Conservation (phyloP, 257 asterid genomes). For the Henckelia pumila region DNA sequence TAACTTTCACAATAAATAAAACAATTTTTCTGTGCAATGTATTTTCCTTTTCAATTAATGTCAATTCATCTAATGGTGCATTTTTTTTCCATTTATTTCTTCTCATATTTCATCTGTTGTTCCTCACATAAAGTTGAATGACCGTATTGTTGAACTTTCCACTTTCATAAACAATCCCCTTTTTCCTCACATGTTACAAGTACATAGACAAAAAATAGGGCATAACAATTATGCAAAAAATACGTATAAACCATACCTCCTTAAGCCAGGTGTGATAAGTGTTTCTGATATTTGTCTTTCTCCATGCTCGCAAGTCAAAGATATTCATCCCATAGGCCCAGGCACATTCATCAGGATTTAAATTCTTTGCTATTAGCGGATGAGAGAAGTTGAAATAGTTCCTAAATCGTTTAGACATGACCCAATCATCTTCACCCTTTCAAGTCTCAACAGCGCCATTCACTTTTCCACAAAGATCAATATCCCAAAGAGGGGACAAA, state of each 20-base stretch:
- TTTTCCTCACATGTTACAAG: no score
- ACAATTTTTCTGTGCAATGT: no score
- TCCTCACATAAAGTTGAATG: no score
- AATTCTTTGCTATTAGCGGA: conserved; percentile 68
- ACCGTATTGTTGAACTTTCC: no score
- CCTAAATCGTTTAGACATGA: conserved; percentile 84
- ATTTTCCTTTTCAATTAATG: no score
- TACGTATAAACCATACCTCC: conserved; percentile 44
- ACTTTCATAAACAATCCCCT: no score
- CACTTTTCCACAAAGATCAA: conserved; percentile 78
- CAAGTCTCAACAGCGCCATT: conserved; percentile 98
- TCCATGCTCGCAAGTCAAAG: conserved; percentile 84
- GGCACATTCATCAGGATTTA: conserved; percentile 90
- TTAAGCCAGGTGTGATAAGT: conserved; percentile 84
- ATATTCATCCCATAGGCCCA: conserved; percentile 99
- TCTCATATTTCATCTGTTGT: no score
- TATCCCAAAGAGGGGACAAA: conserved; percentile 76
- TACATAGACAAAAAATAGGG: no score
- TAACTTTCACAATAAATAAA: no score
- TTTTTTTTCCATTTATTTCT: no score
- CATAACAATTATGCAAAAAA: no score
- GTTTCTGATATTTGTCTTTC: conserved; percentile 67
- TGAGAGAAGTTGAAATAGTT: conserved; percentile 95
- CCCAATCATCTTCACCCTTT: conserved; percentile 92
- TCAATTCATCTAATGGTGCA: no score